phyloP scores from a whole-genome alignment of 2,329 filamentous ascomycete genomes.

The Dendryphion nanum region DNA sequence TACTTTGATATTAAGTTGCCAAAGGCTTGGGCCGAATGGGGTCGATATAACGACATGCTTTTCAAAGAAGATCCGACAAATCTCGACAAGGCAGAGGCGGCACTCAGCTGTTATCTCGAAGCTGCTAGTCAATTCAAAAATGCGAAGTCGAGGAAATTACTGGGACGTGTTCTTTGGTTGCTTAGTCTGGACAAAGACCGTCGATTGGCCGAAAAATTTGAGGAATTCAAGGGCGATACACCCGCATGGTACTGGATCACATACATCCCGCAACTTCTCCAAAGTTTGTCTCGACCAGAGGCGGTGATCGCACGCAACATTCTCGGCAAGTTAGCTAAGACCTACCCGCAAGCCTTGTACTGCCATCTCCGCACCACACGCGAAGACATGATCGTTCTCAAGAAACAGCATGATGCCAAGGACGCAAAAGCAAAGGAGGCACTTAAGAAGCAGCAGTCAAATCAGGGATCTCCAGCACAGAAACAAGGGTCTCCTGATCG shows the following conservation, averaged over 20 bases:
- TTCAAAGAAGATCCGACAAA: constrained; percentile 89
- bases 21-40: constrained; percentile 99
- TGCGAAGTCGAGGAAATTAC: constrained; percentile 89
- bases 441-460: constrained; percentile 59
- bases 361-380: constrained; percentile 91
- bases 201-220: constrained; percentile 79
- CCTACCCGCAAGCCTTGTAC: constrained; percentile 91
- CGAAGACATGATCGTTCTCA: constrained; percentile 90
- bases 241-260: constrained; percentile 99
- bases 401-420: constrained; percentile 74
- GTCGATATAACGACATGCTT: constrained; percentile 92
- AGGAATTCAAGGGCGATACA: constrained; percentile 95
- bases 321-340: constrained; percentile 89
- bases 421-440: constrained; percentile 57
- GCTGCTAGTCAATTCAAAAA: constrained; percentile 96
- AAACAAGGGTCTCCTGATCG: constrained; percentile 38
- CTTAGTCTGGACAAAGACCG: constrained; percentile 92
- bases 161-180: constrained; percentile 92
- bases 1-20: constrained; percentile 95
- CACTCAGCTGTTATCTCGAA: constrained; percentile 93
- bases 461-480: constrained; percentile 40
- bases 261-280: constrained; percentile 94
- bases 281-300: constrained; percentile 87
- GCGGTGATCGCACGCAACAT: constrained; percentile 83
- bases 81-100: constrained; percentile 81